phyloP scores from a whole-genome alignment of 2,329 filamentous ascomycete species.

The Microdochium bolleyi region DNA sequence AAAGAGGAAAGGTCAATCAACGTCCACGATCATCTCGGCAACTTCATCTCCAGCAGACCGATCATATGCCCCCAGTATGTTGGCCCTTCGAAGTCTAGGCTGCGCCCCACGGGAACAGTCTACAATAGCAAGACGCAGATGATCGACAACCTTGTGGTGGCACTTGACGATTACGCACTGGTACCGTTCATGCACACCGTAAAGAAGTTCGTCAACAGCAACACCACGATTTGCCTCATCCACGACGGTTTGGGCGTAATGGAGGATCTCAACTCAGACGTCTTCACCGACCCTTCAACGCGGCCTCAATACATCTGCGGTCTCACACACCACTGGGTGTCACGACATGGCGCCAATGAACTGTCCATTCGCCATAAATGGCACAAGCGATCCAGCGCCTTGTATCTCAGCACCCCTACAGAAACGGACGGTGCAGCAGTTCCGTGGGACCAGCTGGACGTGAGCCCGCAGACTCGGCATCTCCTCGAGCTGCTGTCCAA shows the following conservation, averaged over 20 bases:
- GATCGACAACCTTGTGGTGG: constrained; percentile 65
- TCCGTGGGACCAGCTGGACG: constrained; percentile 7
- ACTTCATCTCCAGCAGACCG: neutral
- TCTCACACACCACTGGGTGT: constrained; percentile 36
- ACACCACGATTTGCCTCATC: constrained; percentile 67
- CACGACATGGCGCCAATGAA: constrained; percentile 5
- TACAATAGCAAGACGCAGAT: constrained; percentile 14
- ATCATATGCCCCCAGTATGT: neutral
- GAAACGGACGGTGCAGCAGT: neutral
- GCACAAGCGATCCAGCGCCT: constrained; percentile 28
- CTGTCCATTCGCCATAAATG: constrained; percentile 23
- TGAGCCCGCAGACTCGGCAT: constrained; percentile 35
- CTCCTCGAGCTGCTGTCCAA: constrained; percentile 57
- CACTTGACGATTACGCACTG: constrained; percentile 50
- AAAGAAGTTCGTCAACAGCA: constrained; percentile 28
- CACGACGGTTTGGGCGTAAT: constrained; percentile 78
- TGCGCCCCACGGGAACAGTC: constrained; percentile 8
- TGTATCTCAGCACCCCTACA: constrained; percentile 23
- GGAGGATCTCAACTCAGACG: constrained; percentile 63
- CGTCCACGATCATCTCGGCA: neutral
- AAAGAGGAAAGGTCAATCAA: neutral
- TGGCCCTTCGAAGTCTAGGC: neutral
- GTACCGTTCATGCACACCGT: constrained; percentile 56
- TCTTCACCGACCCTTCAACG: constrained; percentile 59
- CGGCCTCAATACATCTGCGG: constrained; percentile 74